Evolutionary conservation across 2,329 filamentous ascomycete genomes (phyloP), one percentile per base, ranked within the genome.

Genomic region (Diplodia sapinea): DNA sequence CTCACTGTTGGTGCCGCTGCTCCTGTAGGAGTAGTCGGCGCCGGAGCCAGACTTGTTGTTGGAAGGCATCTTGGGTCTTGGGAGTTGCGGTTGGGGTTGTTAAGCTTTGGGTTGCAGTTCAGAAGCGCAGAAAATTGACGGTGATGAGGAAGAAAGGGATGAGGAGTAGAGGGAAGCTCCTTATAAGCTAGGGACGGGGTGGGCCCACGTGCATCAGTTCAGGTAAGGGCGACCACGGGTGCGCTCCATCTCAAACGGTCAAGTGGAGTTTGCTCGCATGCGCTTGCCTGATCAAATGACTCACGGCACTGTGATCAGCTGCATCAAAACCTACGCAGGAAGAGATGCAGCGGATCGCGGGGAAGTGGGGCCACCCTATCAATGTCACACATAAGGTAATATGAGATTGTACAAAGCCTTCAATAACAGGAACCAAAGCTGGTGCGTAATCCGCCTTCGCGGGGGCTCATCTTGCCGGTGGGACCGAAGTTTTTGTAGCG

Each of bases 1-100:
- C 54, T 56, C 33, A 17, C 33, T 38, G n/a, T 38, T 56, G 17
- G 54, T 56, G 13, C 54, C 54, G 31, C 29, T 33, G 54, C 33
- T 26, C 26, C 15, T 36, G 17, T 20, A 33, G 11, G 9, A 38
- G 20, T 23, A 56, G 43, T 15, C 29, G 3, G 31, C 36, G 29
- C 52, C 9, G 52, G 52, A 33, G 31, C n/a, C 5, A 26, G 29
- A 33, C 26, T 55, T 55, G 52, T 15, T 26, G 50, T 52, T 52
- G 50, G 50, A 55, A 20, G 52, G 17, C 52, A 55, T 55, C 8
- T 36, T 36, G 52, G 26, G 17, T 36, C 26, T 33, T 36, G 26
- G 29, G n/a, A 20, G 17, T 36, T 55, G 31, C 3, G 8, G 6
- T 15, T 55, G 31, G 8, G 8, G 6, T 15, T 29, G 43, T 47